Evolutionary conservation across 352 stramenopile species (phyloP).

Genomic region (Phytophthora syringae): DNA sequence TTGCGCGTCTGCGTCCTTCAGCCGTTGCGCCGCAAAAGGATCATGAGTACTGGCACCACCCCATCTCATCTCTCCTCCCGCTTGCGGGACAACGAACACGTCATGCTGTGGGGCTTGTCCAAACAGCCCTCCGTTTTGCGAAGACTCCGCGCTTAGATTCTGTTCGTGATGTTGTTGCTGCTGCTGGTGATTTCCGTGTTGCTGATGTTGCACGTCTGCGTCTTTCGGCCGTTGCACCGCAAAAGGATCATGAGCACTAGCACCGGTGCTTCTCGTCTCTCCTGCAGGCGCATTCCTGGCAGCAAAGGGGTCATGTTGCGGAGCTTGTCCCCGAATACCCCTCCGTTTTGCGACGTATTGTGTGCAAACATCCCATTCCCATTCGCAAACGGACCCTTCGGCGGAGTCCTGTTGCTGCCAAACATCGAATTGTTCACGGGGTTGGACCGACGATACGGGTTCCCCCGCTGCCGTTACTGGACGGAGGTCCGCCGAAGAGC

Average conservation of each 20-base stretch:
- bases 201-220: conserved; percentile 1
- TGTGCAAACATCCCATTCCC: conserved; percentile 4
- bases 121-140: too few species aligned
- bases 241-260: conserved; percentile 23
- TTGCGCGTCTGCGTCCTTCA: conserved; percentile 9
- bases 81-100: too few species aligned
- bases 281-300: conserved; percentile 19
- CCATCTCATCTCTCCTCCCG: too few species aligned
- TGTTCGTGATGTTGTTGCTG: conserved; percentile 12
- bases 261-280: background rate
- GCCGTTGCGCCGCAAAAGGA: too few species aligned
- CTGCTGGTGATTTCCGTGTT: conserved; percentile 2
- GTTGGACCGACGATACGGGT: conserved; percentile 27
- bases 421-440: background rate
- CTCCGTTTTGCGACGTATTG: conserved; percentile 10
- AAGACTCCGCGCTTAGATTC: background rate
- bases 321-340: background rate
- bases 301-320: conserved; percentile 15
- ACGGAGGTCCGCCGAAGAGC: conserved; percentile 18
- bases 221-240: conserved; percentile 12
- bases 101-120: too few species aligned
- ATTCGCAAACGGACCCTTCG: conserved; percentile 7
- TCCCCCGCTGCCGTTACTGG: conserved; percentile 10
- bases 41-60: too few species aligned
- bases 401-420: background rate